Conservation (phyloP, 140 eudicot species). For the Ambrosia hybrid region DNA sequence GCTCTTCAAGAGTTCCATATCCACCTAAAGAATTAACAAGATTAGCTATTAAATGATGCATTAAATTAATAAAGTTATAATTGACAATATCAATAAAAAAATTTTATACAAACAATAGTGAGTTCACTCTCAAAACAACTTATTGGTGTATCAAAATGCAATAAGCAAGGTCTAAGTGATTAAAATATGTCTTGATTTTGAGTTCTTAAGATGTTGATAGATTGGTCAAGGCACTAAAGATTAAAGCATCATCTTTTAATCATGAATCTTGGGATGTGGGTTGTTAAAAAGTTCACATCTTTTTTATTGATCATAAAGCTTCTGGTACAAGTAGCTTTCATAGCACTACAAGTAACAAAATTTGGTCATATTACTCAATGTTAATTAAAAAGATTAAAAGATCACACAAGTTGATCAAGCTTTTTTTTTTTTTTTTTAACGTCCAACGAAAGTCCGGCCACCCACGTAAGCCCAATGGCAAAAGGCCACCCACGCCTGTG, state of each 20-base stretch:
- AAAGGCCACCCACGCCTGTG: too few relatives aligned
- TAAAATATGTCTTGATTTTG: slow-evolving; percentile 29
- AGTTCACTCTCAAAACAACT: too few relatives aligned
- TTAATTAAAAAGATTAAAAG: neutral
- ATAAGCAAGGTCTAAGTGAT: neutral
- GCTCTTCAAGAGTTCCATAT: slow-evolving; percentile 86
- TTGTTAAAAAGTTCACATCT: slow-evolving; percentile 38
- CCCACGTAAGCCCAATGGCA: too few relatives aligned
- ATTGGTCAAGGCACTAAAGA: slow-evolving; percentile 42
- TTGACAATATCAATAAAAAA: too few relatives aligned
- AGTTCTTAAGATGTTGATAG: slow-evolving; percentile 47
- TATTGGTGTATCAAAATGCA: too few relatives aligned
- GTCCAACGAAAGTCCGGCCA: too few relatives aligned
- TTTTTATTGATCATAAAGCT: slow-evolving; percentile 43
- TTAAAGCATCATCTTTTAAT: slow-evolving; percentile 37
- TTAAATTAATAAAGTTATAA: too few relatives aligned
- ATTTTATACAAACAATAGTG: too few relatives aligned
- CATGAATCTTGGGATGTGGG: slow-evolving; percentile 53
- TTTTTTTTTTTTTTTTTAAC: too few relatives aligned
- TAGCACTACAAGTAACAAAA: slow-evolving; percentile 34
- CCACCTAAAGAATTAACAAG: slow-evolving; percentile 53
- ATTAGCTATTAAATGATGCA: too few relatives aligned
- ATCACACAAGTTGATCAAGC: too few relatives aligned
- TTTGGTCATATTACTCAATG: slow-evolving; percentile 20
- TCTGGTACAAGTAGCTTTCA: slow-evolving; percentile 48